Percentiles rank a stretch among this genome's conserved stretches.
Conservation (phyloP, 352 stramenopile genomes). For the Pythium phragmiticola region DNA sequence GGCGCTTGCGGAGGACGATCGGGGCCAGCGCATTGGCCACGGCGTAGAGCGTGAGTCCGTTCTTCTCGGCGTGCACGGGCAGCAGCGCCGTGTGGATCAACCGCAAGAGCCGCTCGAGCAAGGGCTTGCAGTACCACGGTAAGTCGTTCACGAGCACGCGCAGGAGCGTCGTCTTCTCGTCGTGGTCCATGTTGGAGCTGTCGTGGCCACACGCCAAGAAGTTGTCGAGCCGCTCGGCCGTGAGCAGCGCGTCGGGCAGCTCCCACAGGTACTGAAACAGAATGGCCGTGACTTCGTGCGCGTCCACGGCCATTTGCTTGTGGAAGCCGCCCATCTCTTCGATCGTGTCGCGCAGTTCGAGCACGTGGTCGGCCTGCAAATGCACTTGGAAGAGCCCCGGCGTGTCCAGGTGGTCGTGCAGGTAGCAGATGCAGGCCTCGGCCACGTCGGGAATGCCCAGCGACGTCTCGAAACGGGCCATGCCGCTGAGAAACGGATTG, state of each 20-base stretch:
- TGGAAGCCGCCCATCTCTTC: conserved; percentile 82
- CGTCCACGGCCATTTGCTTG: conserved; percentile 78
- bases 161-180: conserved; percentile 61
- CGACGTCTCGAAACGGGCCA: conserved; percentile 83
- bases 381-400: conserved; percentile 82
- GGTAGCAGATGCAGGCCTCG: conserved; percentile 76
- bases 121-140: conserved; percentile 76
- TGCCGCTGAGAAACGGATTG: conserved; percentile 83
- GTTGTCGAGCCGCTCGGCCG: conserved; percentile 66
- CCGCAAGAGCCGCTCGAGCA: conserved; percentile 72
- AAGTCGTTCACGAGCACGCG: conserved; percentile 77
- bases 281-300: conserved; percentile 77
- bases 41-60: conserved; percentile 65
- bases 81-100: conserved; percentile 58
- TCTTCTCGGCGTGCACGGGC: conserved; percentile 61
- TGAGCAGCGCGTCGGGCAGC: conserved; percentile 73
- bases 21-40: conserved; percentile 66
- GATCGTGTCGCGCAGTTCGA: conserved; percentile 78
- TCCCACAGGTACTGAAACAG: conserved; percentile 85
- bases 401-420: conserved; percentile 76
- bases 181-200: conserved; percentile 34
- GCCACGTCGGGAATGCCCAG: conserved; percentile 78
- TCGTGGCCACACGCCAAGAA: conserved; percentile 49
- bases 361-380: conserved; percentile 69
- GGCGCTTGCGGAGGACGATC: conserved; percentile 54